A percentile compares a stretch with the other conserved stretches of the same genome.
These are phyloP conservation scores for Clonostachys rhizophaga DNA, from an alignment of 2,329 filamentous ascomycete genomes.

Conservation along the genomic window DNA sequence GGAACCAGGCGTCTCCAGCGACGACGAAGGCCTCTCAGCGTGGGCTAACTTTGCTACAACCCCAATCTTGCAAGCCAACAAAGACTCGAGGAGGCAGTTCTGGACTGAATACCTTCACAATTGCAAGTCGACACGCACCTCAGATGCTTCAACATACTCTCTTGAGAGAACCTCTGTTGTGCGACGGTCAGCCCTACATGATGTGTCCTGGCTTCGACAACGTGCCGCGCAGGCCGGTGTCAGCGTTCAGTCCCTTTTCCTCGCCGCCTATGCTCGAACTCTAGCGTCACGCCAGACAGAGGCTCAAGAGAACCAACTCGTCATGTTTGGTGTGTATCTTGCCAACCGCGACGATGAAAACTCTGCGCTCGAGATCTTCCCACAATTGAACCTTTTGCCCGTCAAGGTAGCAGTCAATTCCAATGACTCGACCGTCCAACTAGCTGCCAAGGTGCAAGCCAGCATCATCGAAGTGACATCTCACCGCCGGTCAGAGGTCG, in stretches of 20 bases:
- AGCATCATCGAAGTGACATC: slow-evolving; percentile 59
- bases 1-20: not conserved
- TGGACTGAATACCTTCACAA: slow-evolving; percentile 34
- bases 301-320: slow-evolving; percentile 14
- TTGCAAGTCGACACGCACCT: not conserved
- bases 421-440: slow-evolving; percentile 8
- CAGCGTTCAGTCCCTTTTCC: slow-evolving; percentile 69
- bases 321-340: slow-evolving; percentile 76
- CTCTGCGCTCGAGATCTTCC: not conserved
- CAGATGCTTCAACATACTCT: slow-evolving; percentile 1
- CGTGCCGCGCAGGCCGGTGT: slow-evolving; percentile 48
- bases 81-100: slow-evolving; percentile 20
- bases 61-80: slow-evolving; percentile 1
- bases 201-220: slow-evolving; percentile 20
- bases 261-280: slow-evolving; percentile 62
- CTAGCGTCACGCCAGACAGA: slow-evolving; percentile 12
- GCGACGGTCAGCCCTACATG: slow-evolving; percentile 36
- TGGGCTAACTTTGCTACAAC: not conserved
- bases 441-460: slow-evolving; percentile 59
- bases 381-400: slow-evolving; percentile 51
- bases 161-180: slow-evolving; percentile 26
- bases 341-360: slow-evolving; percentile 61
- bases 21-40: not conserved
- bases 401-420: slow-evolving; percentile 44
- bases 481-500: slow-evolving; percentile 41